Conservation (phyloP, 306 rosid species). For the Cucumis hystrix region DNA sequence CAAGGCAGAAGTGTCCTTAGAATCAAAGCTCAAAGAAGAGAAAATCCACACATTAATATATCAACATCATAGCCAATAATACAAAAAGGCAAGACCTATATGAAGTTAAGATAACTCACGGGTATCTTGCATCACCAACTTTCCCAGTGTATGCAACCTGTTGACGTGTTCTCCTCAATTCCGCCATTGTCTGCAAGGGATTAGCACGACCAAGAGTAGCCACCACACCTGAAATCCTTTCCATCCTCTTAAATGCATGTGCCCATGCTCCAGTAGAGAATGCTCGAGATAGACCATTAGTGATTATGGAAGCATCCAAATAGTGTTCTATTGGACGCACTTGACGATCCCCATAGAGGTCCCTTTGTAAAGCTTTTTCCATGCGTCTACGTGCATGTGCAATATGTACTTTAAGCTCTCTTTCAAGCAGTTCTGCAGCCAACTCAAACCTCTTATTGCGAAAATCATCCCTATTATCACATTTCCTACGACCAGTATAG, state of each 20-base stretch:
- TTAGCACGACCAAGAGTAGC: slow-evolving; percentile 80
- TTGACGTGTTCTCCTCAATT: slow-evolving; percentile 87
- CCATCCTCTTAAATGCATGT: slow-evolving; percentile 77
- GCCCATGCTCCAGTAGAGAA: slow-evolving; percentile 98
- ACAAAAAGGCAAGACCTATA: not conserved
- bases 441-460: slow-evolving; percentile 86
- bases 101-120: slow-evolving; percentile 44
- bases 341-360: slow-evolving; percentile 58
- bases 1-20: not conserved
- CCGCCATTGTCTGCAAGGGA: slow-evolving; percentile 81
- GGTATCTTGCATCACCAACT: slow-evolving; percentile 98
- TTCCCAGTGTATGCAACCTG: slow-evolving; percentile 88
- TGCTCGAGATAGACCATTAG: slow-evolving; percentile 89
- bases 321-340: slow-evolving; percentile 67
- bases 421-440: slow-evolving; percentile 75
- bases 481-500: slow-evolving; percentile 51
- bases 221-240: slow-evolving; percentile 88
- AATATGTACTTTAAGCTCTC: slow-evolving; percentile 75
- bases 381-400: slow-evolving; percentile 71
- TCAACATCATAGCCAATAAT: not conserved
- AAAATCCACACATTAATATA: not conserved
- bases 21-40: not conserved
- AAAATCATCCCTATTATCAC: slow-evolving; percentile 80
- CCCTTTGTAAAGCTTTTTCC: slow-evolving; percentile 84
- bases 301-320: slow-evolving; percentile 81